A percentile compares a stretch with the other conserved stretches of the same genome.
Evolutionary conservation across 208 protist genomes (phyloP).

Genomic region (Leishmania major): DNA sequence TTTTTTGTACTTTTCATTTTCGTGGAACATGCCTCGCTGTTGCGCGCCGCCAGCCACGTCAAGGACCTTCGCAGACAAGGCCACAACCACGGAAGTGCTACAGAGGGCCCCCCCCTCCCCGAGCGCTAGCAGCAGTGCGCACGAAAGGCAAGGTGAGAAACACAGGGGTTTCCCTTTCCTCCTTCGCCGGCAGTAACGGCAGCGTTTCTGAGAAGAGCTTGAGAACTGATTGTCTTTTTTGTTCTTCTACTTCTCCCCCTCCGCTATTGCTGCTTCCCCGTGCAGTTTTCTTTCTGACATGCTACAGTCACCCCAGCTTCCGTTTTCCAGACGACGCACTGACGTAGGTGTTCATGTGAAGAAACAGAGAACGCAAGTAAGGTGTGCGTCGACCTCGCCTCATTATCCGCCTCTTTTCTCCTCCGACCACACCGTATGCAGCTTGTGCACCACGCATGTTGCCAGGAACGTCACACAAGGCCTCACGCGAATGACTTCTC

Average conservation of each 20-base stretch:
- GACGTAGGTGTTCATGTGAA: background rate
- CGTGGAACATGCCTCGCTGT: background rate
- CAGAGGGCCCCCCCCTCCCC: background rate
- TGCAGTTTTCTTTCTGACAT: background rate
- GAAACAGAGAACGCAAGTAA: background rate
- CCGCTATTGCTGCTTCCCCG: background rate
- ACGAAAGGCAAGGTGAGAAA: background rate
- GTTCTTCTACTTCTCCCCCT: background rate
- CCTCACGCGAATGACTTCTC: background rate
- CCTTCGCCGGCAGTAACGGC: accelerated
- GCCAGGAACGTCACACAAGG: background rate
- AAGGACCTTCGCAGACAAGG: background rate
- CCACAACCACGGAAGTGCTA: background rate
- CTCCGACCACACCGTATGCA: background rate
- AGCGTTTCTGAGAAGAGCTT: background rate
- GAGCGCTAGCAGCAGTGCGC: background rate
- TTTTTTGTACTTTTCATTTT: too few relatives aligned
- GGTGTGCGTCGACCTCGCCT: background rate
- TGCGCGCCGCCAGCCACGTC: background rate
- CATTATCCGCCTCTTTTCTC: background rate
- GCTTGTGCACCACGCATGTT: background rate
- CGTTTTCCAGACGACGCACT: background rate
- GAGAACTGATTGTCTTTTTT: background rate
- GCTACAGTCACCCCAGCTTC: background rate
- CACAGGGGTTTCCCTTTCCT: background rate